Percentiles rank a stretch among this genome's conserved stretches.
These are phyloP conservation scores for Rubia yunnanensis DNA, from an alignment of 257 asterid species.

Conservation along the genomic window DNA sequence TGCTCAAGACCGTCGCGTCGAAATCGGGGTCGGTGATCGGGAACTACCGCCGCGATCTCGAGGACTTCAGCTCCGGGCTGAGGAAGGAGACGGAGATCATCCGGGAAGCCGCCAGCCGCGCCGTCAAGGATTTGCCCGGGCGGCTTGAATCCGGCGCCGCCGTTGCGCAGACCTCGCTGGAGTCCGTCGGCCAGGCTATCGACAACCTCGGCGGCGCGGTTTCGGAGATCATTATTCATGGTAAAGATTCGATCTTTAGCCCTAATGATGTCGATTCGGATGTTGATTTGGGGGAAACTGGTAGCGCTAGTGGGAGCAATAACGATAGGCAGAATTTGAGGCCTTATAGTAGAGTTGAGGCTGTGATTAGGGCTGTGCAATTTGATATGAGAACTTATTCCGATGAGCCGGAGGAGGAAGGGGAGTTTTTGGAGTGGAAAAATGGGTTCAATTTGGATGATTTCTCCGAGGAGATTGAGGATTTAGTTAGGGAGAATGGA, in stretches of 20 bases:
- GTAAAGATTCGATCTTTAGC: conserved; percentile 51
- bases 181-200: conserved; percentile 76
- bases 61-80: conserved; percentile 65
- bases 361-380: conserved; percentile 44
- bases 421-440: conserved; percentile 52
- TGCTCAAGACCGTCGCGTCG: conserved; percentile 51
- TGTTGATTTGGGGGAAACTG: conserved; percentile 23
- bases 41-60: conserved; percentile 63
- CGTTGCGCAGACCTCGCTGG: conserved; percentile 75
- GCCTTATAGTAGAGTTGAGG: conserved; percentile 73
- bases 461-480: conserved; percentile 43
- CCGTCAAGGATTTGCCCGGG: conserved; percentile 59
- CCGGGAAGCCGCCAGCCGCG: conserved; percentile 70
- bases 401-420: conserved; percentile 49
- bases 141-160: conserved; percentile 81
- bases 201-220: conserved; percentile 60
- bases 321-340: conserved; percentile 29
- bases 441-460: conserved; percentile 54
- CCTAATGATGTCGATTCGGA: conserved; percentile 26
- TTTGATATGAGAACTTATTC: conserved; percentile 57
- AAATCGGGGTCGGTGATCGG: conserved; percentile 68
- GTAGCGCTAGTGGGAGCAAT: conserved; percentile 9
- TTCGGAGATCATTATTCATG: conserved; percentile 42
- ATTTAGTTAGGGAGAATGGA: conserved; percentile 35
- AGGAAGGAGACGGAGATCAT: conserved; percentile 56